Evolutionary conservation across 192 early-diverging fungal species (phyloP), one percentile per base, ranked within the genome.

Genomic region (Podila epicladia): DNA sequence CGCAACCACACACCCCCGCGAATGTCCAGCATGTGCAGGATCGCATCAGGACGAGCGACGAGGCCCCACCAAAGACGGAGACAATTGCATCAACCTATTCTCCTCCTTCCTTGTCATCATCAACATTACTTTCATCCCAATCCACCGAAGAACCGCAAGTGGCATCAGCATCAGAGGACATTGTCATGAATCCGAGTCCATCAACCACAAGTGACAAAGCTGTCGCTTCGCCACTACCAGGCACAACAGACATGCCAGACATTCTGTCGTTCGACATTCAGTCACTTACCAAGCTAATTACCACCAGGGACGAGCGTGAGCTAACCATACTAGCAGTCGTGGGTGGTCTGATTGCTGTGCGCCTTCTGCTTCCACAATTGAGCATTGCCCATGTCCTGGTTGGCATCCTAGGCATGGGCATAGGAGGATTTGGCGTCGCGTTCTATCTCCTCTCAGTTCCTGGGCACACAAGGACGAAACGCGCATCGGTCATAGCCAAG

Each of bases 381-480:
- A 67, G 45, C 19, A 68, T 71, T 65, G 57, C 19, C 58, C 57
- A 51, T 1, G 29, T 80, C 31, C 19, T 80, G n/a, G 67, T 68
- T 3, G 77, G 66, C 15, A n/a, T 69, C 9, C 26, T 80, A 9
- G 71, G 77, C 28, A 55, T 72, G 48, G 77, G 77, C 2, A 28
- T 73, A 12, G 77, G 77, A 19, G 77, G 66, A 0, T 80, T 80
- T 58, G 33, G 66, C 3, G 66, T 72, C 1, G 71, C 71, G 1
- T 80, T 80, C 45, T 80, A 69, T 41, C 67, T 80, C 4, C 62
- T 80, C 22, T 69, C 77, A 11, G 77, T 69, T 2, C 77, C 77
- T 8, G 77, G 73, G 37, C 37, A 33, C 9, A 80, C 67, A 19
- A 22, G 77, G 12, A 41, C 69, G 28, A 67, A 80, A 26, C 77